phyloP scores from a whole-genome alignment of 305 asterid species.

The Solanum hybrid region DNA sequence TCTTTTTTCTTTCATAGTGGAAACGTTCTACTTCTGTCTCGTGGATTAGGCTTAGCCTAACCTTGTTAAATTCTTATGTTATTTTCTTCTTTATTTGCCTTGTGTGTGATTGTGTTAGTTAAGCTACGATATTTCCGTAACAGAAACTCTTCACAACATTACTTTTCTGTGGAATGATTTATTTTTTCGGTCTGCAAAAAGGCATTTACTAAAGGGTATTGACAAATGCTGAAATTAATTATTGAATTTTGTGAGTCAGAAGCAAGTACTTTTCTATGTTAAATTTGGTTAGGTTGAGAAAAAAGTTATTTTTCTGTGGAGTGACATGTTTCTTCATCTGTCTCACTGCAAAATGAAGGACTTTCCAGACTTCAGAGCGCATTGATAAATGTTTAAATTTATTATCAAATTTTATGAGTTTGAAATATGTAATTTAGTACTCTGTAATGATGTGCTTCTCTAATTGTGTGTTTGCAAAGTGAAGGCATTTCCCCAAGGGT shows the following conservation, averaged over 20 bases:
- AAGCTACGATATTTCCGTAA: too few species aligned
- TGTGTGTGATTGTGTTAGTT: too few species aligned
- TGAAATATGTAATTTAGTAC: not conserved
- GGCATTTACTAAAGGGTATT: not conserved
- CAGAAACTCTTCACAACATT: too few species aligned
- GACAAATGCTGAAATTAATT: not conserved
- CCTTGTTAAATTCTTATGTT: too few species aligned
- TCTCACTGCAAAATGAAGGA: not conserved
- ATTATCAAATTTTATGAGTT: not conserved
- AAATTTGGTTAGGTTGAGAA: too few species aligned
- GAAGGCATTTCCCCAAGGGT: constrained; percentile 47
- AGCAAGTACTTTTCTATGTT: too few species aligned
- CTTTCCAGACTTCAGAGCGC: not conserved
- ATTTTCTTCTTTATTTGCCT: too few species aligned
- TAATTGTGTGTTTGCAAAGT: not conserved
- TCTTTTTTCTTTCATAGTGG: too few species aligned
- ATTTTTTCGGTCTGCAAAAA: too few species aligned
- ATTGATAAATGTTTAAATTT: not conserved
- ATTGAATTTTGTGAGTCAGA: not conserved
- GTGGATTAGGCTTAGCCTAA: too few species aligned
- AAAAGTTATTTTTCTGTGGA: not conserved
- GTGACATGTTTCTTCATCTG: not conserved
- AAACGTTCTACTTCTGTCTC: too few species aligned
- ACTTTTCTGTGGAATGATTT: too few species aligned
- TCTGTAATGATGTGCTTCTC: not conserved